A percentile compares a stretch with the other conserved stretches of the same genome.
These are phyloP conservation scores for Talaromyces sp. DNA, from an alignment of 2,329 filamentous ascomycete genomes.

Conservation along the genomic window DNA sequence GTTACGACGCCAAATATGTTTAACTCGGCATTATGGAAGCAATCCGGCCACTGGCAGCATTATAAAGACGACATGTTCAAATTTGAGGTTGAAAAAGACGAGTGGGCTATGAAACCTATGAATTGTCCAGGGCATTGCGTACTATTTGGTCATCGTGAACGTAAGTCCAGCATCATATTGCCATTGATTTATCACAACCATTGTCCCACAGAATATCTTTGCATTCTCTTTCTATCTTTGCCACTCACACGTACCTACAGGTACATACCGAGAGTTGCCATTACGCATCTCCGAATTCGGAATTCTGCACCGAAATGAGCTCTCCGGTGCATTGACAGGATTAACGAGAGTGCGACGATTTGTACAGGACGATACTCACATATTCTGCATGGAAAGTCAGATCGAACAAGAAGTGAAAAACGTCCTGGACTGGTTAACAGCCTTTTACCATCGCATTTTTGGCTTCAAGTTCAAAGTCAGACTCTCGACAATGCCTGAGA, in stretches of 20 bases:
- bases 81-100: conserved; percentile 69
- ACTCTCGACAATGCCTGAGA: conserved; percentile 70
- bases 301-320: conserved; percentile 77
- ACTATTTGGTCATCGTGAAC: conserved; percentile 68
- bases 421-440: conserved; percentile 53
- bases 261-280: conserved; percentile 74
- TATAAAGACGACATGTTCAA: conserved; percentile 90
- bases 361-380: conserved; percentile 86
- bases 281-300: conserved; percentile 83
- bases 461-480: conserved; percentile 71
- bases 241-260: no score
- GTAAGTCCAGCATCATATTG: no score
- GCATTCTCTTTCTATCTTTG: no score
- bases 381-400: conserved; percentile 76
- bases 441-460: not conserved
- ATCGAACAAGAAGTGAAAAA: conserved; percentile 67
- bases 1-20: conserved; percentile 88
- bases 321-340: conserved; percentile 73
- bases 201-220: no score
- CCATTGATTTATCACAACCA: no score
- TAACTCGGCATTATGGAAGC: conserved; percentile 80
- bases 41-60: conserved; percentile 81
- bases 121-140: conserved; percentile 87
- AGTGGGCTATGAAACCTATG: conserved; percentile 86
- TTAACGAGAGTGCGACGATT: conserved; percentile 79